Evolutionary conservation across 2,329 filamentous ascomycete genomes (phyloP).

Genomic region (Colletotrichum cereale): DNA sequence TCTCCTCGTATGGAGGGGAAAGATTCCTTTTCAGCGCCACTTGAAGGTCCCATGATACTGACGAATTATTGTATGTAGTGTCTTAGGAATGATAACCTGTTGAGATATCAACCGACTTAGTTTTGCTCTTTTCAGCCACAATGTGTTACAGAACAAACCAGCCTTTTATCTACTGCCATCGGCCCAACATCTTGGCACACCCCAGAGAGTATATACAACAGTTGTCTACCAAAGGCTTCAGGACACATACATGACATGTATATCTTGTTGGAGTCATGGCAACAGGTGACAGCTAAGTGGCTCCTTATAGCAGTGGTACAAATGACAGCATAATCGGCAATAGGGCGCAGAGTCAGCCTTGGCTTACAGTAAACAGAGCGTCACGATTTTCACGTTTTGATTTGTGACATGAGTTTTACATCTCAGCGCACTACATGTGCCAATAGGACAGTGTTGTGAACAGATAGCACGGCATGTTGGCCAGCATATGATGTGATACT

Average conservation of each 20-base stretch:
- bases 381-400: neutral
- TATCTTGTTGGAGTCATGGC: too few species aligned
- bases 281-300: too few species aligned
- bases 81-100: neutral
- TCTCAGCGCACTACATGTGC: neutral
- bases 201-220: too few species aligned
- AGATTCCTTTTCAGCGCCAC: neutral
- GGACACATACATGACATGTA: neutral
- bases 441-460: neutral
- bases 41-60: too few species aligned
- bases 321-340: neutral
- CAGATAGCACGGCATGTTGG: neutral
- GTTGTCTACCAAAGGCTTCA: neutral
- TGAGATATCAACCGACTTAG: neutral
- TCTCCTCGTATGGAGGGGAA: neutral
- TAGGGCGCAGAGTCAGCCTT: neutral
- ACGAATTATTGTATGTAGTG: neutral
- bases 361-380: neutral
- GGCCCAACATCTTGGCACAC: neutral
- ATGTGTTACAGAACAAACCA: too few species aligned
- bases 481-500: neutral
- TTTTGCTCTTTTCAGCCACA: too few species aligned
- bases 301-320: neutral
- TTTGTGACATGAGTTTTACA: neutral
- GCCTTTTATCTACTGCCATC: neutral